Base-by-base conservation (phyloP, 169 alveolate species). In the Cryptosporidium xiaoi region DNA sequence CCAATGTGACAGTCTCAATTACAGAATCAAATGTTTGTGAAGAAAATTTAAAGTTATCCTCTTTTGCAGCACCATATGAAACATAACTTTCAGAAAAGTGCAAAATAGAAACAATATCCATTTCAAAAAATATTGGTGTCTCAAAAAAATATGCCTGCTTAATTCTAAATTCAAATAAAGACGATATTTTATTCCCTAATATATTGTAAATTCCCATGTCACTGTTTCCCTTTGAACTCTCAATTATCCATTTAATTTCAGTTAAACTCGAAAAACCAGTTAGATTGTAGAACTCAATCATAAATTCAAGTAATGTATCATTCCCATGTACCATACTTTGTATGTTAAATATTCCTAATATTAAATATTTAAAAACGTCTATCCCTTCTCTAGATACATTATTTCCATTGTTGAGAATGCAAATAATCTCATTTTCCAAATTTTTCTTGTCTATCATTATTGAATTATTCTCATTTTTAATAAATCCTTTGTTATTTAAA, bases 191-290 rank as follows among this genome's bases (percentile, higher is more conserved):
- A 40, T 34, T 20, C 24, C 46, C 29, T 0, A 77, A 40, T 16
- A 48, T 51, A 29, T 36, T 20, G 24, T 15, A 40, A 33, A 24
- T 18, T 18, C 31, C 40, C 6, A 36, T 36, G 18, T 20, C 48
- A 12, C 27, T 44, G 3, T 33, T 34, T 40, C 48, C 10, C 48
- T 8, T 40, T 40, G 10, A 8, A 40, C 46, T 58, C 36, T 77
- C 71, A 18, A 62, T 77, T n/a, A 77, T n/a, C 87, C 87, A 77
- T 62, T 62, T 77, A 44, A 77, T 77, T 60, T 60, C 87, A 2
- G 87, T 77, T 27, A 77, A 33, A 24, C 65, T 58, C 1, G 87
- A 77, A 60, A 60, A 77, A 3, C 87, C 87, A 33, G 87, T 77
- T 13, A 62, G 33, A 60, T 77, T 77, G 71, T 77, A 62, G 34